phyloP scores from a whole-genome alignment of 176 grass and related monocot species.

The Poa annua region DNA sequence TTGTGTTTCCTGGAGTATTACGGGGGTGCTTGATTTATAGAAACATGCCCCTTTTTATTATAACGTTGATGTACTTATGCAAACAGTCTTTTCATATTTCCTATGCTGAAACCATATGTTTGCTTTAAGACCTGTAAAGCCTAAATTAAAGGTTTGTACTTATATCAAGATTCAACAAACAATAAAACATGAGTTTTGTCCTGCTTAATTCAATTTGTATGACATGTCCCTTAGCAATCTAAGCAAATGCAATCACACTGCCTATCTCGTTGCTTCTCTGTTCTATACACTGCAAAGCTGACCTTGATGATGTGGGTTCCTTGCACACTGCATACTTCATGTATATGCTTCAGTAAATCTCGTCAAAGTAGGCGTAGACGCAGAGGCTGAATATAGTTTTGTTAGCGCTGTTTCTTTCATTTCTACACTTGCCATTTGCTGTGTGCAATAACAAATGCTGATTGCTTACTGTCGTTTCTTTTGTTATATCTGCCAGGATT shows the following conservation, averaged over 20 bases:
- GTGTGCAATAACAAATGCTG: neutral
- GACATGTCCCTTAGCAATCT: neutral
- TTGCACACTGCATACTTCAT: neutral
- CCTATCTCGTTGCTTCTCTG: neutral
- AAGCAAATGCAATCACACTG: neutral
- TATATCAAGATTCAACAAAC: neutral
- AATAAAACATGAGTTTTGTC: neutral
- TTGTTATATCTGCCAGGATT: conserved; percentile 31
- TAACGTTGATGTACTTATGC: neutral
- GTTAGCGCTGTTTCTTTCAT: neutral
- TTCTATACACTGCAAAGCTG: neutral
- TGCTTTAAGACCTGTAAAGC: neutral
- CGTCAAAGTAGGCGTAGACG: neutral
- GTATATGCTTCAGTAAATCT: neutral
- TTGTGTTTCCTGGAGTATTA: neutral
- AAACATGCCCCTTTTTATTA: neutral
- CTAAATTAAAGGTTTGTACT: neutral
- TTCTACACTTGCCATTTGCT: neutral
- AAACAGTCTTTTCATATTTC: neutral
- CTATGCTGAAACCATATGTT: neutral
- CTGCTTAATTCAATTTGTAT: neutral
- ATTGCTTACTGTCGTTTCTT: conserved; percentile 19
- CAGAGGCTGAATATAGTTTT: neutral
- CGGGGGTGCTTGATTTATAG: neutral
- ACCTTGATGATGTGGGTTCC: neutral